Evolutionary conservation across 768 basidiomycete species (phyloP).

Genomic region (Auriscalpium orientale): DNA sequence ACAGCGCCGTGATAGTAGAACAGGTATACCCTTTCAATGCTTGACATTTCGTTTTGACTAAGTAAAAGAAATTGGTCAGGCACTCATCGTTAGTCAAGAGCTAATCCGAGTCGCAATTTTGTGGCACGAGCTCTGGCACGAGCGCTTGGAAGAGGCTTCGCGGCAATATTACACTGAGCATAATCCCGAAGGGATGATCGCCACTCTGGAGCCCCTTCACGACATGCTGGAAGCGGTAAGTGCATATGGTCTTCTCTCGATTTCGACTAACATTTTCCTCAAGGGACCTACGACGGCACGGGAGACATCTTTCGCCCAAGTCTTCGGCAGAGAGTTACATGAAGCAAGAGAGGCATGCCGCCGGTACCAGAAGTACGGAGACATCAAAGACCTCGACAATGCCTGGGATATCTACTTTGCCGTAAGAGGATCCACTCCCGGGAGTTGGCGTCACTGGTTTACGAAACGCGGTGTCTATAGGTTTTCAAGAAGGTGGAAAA

Average conservation of each 20-base stretch:
- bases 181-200: slow-evolving; percentile 96
- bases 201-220: slow-evolving; percentile 84
- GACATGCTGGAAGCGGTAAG: slow-evolving; percentile 81
- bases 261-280: slow-evolving; percentile 1
- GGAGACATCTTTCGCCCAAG: slow-evolving; percentile 91
- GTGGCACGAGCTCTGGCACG: slow-evolving; percentile 99
- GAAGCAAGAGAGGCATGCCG: slow-evolving; percentile 90
- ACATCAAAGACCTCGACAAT: slow-evolving; percentile 84
- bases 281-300: slow-evolving; percentile 91
- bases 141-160: slow-evolving; percentile 96
- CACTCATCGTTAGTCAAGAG: slow-evolving; percentile 84
- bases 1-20: slow-evolving; percentile 78
- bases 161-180: slow-evolving; percentile 94
- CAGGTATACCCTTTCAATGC: slow-evolving; percentile 44
- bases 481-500: slow-evolving; percentile 97
- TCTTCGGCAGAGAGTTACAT: slow-evolving; percentile 84
- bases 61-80: slow-evolving; percentile 38
- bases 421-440: slow-evolving; percentile 34
- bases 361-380: slow-evolving; percentile 79
- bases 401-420: slow-evolving; percentile 99
- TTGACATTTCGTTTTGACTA: neutral
- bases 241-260: neutral
- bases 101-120: slow-evolving; percentile 95
- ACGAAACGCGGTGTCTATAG: slow-evolving; percentile 29
- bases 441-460: neutral